A percentile compares a stretch with the other conserved stretches of the same genome.
Conservation (phyloP, 2,329 filamentous ascomycete species). For the Phyllachora maydis region DNA sequence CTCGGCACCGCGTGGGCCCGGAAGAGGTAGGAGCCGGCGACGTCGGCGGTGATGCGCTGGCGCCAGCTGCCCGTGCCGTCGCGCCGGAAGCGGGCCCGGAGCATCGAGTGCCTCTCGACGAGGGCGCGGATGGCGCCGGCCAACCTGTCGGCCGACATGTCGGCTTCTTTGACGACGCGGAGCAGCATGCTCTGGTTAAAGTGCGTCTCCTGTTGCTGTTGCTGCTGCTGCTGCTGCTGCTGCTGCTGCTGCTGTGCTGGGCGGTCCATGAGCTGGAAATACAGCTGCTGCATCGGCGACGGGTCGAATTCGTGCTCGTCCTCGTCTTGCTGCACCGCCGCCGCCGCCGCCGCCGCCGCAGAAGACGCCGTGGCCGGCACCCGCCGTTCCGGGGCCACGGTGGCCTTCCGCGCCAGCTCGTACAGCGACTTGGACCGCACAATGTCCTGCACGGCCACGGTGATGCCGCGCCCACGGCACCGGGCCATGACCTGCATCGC, state of each 20-base stretch:
- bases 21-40: conserved; percentile 2
- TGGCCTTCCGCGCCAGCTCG: conserved; percentile 6
- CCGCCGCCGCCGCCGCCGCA: too few relatives aligned
- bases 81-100: conserved; percentile 4
- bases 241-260: conserved; percentile 2
- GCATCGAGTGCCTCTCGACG: conserved; percentile 6
- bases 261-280: conserved; percentile 4
- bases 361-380: too few relatives aligned
- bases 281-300: conserved; percentile 6
- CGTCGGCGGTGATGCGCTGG: conserved; percentile 5
- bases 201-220: conserved; percentile 3
- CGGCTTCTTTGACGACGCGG: conserved; percentile 2
- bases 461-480: conserved; percentile 5
- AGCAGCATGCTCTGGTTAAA: conserved; percentile 8
- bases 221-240: too few relatives aligned
- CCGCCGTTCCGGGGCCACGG: conserved; percentile 2
- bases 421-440: conserved; percentile 6
- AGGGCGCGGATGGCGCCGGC: conserved; percentile 4
- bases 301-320: conserved; percentile 4
- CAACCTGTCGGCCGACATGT: conserved; percentile 2
- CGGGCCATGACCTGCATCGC: conserved; percentile 8
- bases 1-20: conserved; percentile 2
- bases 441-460: conserved; percentile 6
- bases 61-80: conserved; percentile 3
- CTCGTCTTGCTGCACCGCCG: too few relatives aligned